Conservation (phyloP, 176 grass and related monocot species). For the Oryza glaberrima region DNA sequence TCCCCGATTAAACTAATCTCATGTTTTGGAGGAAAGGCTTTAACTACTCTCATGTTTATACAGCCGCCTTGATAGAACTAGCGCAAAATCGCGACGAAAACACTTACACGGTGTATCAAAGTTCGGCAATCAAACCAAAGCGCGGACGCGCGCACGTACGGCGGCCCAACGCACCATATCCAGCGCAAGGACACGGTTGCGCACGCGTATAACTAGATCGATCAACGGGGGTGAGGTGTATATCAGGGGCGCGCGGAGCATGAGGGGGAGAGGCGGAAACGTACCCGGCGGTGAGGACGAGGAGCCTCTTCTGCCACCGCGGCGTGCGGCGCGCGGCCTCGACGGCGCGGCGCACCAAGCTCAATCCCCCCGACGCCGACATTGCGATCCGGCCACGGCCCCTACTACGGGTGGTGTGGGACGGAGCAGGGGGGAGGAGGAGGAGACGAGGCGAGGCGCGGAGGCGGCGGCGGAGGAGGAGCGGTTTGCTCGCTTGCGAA, state of each 20-base stretch:
- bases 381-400: background rate
- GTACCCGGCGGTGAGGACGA: conserved; percentile 56
- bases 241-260: background rate
- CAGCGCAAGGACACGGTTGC: background rate
- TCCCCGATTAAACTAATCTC: background rate
- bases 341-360: conserved; percentile 40
- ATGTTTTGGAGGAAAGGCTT: too few relatives aligned
- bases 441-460: background rate
- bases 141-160: background rate
- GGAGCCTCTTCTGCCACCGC: conserved; percentile 55
- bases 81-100: background rate
- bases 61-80: background rate
- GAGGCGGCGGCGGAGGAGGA: background rate
- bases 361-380: conserved; percentile 7
- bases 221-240: background rate
- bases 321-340: conserved; percentile 39
- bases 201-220: background rate
- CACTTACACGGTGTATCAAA: background rate
- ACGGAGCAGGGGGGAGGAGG: background rate
- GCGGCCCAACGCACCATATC: background rate
- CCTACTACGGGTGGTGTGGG: background rate
- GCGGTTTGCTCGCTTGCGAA: conserved; percentile 46
- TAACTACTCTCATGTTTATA: background rate
- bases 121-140: background rate
- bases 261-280: background rate